Evolutionary conservation across 164 flowering plant species (phyloP).

Genomic region (Magnolia changhungtana): DNA sequence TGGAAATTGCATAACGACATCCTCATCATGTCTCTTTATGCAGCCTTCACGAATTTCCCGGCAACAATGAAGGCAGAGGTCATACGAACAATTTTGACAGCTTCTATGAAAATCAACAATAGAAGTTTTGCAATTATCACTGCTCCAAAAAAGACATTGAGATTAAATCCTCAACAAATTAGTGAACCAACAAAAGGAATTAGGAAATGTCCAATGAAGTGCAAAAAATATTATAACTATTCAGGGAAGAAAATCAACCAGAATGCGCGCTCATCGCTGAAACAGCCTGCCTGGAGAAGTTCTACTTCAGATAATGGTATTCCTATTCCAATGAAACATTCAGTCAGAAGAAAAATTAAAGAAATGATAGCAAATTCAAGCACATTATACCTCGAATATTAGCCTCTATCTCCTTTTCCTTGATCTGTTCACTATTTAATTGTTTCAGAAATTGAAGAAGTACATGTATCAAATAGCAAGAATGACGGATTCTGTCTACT

Average conservation of each 20-base stretch:
- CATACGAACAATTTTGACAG: constrained; percentile 53
- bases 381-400: constrained; percentile 38
- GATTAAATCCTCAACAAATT: constrained; percentile 3
- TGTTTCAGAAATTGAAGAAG: constrained; percentile 46
- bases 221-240: background rate
- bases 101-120: constrained; percentile 57
- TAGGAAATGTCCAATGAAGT: background rate
- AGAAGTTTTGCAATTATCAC: constrained; percentile 61
- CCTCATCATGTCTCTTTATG: constrained; percentile 27
- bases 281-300: constrained; percentile 19
- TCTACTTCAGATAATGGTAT: constrained; percentile 24
- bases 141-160: constrained; percentile 21
- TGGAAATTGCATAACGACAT: constrained; percentile 23
- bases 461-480: constrained; percentile 27
- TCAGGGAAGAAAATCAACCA: constrained; percentile 33
- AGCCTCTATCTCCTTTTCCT: constrained; percentile 50
- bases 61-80: constrained; percentile 67
- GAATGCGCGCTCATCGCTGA: constrained; percentile 41
- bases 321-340: constrained; percentile 29
- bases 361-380: background rate
- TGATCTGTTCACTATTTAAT: constrained; percentile 33
- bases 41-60: constrained; percentile 48
- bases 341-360: background rate
- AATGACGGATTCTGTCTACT: constrained; percentile 24
- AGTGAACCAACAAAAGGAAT: background rate